phyloP scores from a whole-genome alignment of 257 asterid species.

The Primulina eburnea region DNA sequence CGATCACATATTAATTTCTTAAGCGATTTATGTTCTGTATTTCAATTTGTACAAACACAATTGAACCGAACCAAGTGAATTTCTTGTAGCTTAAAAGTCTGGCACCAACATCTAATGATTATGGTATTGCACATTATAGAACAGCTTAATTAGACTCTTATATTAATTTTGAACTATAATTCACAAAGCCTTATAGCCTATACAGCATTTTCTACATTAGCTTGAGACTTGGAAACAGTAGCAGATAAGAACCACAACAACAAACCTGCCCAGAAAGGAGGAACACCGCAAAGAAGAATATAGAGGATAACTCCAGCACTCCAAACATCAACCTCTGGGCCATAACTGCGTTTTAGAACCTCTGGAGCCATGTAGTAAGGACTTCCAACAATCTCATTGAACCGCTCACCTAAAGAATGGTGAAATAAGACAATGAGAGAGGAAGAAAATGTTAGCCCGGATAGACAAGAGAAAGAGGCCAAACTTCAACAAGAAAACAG shows the following conservation, averaged over 20 bases:
- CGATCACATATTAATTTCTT: background rate
- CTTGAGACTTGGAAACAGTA: background rate
- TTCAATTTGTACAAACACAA: background rate
- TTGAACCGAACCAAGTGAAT: background rate
- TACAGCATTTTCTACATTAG: background rate
- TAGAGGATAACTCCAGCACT: slow-evolving; percentile 75
- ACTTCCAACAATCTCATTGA: slow-evolving; percentile 77
- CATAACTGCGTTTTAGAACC: slow-evolving; percentile 68
- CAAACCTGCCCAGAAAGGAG: slow-evolving; percentile 85
- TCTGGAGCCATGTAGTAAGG: slow-evolving; percentile 88
- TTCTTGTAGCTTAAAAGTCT: background rate
- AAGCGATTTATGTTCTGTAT: background rate
- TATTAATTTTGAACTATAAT: background rate
- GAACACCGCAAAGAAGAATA: slow-evolving; percentile 75
- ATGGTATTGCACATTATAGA: background rate
- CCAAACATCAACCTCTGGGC: slow-evolving; percentile 69
- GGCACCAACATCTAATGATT: background rate
- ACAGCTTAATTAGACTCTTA: background rate
- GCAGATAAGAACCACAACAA: slow-evolving; percentile 20
- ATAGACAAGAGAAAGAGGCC: slow-evolving; percentile 8
- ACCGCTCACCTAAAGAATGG: slow-evolving; percentile 45
- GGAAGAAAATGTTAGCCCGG: slow-evolving; percentile 2
- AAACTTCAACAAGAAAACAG: background rate
- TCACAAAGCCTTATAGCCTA: background rate
- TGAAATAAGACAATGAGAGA: slow-evolving; percentile 8